These are phyloP conservation scores for Gynochthodes officinalis DNA, from an alignment of 257 asterid genomes.

Conservation along the genomic window DNA sequence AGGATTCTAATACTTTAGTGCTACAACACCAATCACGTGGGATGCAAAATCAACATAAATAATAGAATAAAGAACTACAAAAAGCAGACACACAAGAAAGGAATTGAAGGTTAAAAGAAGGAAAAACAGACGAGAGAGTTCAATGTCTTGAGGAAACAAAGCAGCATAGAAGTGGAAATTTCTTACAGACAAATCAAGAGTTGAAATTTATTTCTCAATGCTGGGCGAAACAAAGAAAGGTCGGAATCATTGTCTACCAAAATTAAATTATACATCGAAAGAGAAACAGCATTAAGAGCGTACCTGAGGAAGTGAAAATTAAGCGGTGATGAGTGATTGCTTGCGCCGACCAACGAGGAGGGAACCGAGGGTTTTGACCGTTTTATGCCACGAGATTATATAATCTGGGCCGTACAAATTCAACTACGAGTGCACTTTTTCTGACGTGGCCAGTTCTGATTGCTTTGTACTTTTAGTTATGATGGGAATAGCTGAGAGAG, in stretches of 20 bases:
- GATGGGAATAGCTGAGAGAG: too few species aligned
- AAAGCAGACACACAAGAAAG: neutral
- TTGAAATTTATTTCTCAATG: neutral
- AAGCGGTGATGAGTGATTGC: neutral
- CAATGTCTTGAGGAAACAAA: neutral
- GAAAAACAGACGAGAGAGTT: neutral
- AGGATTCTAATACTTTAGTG: neutral
- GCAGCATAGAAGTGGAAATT: too few species aligned
- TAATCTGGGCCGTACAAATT: too few species aligned
- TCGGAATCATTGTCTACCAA: neutral
- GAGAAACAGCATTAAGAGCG: neutral
- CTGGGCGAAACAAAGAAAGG: neutral
- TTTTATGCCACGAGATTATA: neutral
- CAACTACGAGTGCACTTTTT: too few species aligned
- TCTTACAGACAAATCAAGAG: neutral
- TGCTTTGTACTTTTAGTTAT: too few species aligned
- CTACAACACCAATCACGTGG: neutral
- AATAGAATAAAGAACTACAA: neutral
- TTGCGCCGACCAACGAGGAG: slow-evolving; percentile 3
- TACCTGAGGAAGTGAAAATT: neutral
- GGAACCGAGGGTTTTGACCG: neutral
- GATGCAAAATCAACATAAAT: neutral
- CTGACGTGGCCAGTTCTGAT: too few species aligned
- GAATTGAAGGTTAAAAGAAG: neutral
- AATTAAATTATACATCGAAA: too few species aligned